Percentiles rank a stretch among this genome's conserved stretches.
These are phyloP conservation scores for Kwoniella botswanensis DNA, from an alignment of 768 basidiomycete species.

Conservation along the genomic window DNA sequence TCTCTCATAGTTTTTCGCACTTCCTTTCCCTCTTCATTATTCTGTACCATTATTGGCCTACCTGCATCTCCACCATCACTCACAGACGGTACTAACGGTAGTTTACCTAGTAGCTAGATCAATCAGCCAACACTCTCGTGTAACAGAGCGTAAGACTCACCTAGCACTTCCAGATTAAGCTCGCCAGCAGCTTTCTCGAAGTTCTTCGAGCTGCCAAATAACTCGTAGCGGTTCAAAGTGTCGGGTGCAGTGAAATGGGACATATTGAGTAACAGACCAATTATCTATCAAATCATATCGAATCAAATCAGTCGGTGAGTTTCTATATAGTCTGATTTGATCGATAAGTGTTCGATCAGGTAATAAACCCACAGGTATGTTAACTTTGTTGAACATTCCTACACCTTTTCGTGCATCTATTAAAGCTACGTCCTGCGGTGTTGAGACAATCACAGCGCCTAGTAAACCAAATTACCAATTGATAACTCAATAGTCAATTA, in stretches of 20 bases:
- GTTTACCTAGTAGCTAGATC: conserved; percentile 59
- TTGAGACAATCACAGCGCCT: conserved; percentile 94
- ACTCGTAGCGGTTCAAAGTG: conserved; percentile 68
- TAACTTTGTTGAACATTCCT: conserved; percentile 85
- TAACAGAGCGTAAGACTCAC: conserved; percentile 43
- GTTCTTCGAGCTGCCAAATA: conserved; percentile 72
- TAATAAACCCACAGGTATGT: conserved; percentile 71
- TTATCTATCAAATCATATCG: conserved; percentile 64
- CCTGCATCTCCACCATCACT: conserved; percentile 76
- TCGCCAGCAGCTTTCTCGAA: conserved; percentile 68
- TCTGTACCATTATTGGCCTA: conserved; percentile 56
- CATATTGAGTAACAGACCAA: conserved; percentile 86
- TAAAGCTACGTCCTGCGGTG: conserved; percentile 91
- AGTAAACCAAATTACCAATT: background rate
- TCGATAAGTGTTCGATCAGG: too few relatives aligned
- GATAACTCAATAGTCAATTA: too few relatives aligned
- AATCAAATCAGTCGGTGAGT: too few relatives aligned
- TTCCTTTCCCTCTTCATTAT: conserved; percentile 42
- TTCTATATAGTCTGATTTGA: too few relatives aligned
- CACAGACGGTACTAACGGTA: conserved; percentile 78
- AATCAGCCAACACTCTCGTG: background rate
- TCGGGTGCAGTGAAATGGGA: conserved; percentile 78
- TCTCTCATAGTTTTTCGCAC: conserved; percentile 44
- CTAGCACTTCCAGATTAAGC: conserved; percentile 71
- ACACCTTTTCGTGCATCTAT: conserved; percentile 91